Base-by-base conservation (phyloP, 2,329 filamentous ascomycete species). In the Davidsoniella eucalypti region DNA sequence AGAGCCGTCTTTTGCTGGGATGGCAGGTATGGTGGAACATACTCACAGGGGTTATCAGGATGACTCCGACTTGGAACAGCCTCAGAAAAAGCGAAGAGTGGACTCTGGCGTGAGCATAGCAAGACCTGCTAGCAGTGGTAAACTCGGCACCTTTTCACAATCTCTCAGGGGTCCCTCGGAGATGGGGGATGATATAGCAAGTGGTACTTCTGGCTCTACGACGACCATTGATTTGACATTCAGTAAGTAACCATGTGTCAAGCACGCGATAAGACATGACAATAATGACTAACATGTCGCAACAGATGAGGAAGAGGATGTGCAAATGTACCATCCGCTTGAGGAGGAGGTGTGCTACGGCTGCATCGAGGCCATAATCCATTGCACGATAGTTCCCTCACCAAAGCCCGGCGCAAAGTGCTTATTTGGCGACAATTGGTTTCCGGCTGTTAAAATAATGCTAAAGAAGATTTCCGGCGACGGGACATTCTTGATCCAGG, bases 321-420 rank as follows among this genome's bases (percentile, higher is more conserved):
- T 73, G 17, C 67, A 78, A 36, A 63, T 79, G 12, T 70, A 72
- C 40, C 73, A 84, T 51, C 70, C 77, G 26, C 73, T 69, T 44
- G 72, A 79, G 17, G 76, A 85, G 59, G 78, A 86, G 58, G 82
- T 93, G 3, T 93, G 86, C 64, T 87, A 84, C 59, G 87, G 87
- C 40, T 82, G 83, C 65, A 65, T 93, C 17, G 79, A 86, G 50
- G 73, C 79, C 2, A 75, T 68, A 49, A 68, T 92, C 40, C 78
- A 80, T 55, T 82, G 81, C 54, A 72, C 77, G 57, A 67, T 69
- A 36, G 76, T 90, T 2, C 87, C 86, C 1, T 75, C 71, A 2
- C 78, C 80, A 0, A 86, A 80, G 57, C 78, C 82, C 1, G 73
- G 73, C 26, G 69, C 72, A 21, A 70, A 76, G 52, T 67, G 72